phyloP scores from a whole-genome alignment of 129 eudicot genomes.

The Solidago caesia region DNA sequence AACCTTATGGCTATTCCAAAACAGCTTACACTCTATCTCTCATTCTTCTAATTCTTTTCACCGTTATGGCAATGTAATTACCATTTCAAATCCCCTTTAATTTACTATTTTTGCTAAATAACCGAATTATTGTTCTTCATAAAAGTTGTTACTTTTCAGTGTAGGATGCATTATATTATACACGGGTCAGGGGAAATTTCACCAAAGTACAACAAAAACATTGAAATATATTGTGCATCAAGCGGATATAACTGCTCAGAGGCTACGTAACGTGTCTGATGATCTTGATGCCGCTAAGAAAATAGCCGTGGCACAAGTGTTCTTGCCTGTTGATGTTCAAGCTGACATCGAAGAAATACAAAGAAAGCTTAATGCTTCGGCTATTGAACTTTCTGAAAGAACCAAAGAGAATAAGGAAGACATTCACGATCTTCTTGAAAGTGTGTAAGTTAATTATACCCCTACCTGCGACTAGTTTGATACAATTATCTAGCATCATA shows the following conservation, averaged over 20 bases:
- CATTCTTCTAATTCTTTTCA: slow-evolving; percentile 70
- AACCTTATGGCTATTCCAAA: slow-evolving; percentile 78
- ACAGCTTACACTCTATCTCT: slow-evolving; percentile 82
- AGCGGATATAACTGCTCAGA: slow-evolving; percentile 61
- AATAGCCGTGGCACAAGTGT: slow-evolving; percentile 58
- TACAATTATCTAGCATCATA: background rate
- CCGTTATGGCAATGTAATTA: slow-evolving; percentile 66
- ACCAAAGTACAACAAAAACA: slow-evolving; percentile 57
- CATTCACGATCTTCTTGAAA: slow-evolving; percentile 46
- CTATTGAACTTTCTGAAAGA: slow-evolving; percentile 55
- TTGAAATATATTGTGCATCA: slow-evolving; percentile 59
- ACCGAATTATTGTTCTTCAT: background rate
- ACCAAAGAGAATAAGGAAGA: slow-evolving; percentile 60
- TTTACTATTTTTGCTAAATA: background rate
- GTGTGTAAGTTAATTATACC: slow-evolving; percentile 52
- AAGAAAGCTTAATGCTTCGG: slow-evolving; percentile 62
- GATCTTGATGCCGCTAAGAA: slow-evolving; percentile 87
- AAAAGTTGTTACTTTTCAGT: slow-evolving; percentile 37
- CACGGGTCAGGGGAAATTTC: slow-evolving; percentile 79
- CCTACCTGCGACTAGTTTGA: background rate
- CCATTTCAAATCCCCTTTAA: slow-evolving; percentile 8
- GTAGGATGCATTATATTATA: slow-evolving; percentile 81
- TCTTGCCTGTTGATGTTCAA: slow-evolving; percentile 68
- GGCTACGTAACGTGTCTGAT: slow-evolving; percentile 68
- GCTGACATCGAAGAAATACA: slow-evolving; percentile 67